Base-by-base conservation (phyloP, 371 early-diverging fungal species). In the Mucor lusitanicus region DNA sequence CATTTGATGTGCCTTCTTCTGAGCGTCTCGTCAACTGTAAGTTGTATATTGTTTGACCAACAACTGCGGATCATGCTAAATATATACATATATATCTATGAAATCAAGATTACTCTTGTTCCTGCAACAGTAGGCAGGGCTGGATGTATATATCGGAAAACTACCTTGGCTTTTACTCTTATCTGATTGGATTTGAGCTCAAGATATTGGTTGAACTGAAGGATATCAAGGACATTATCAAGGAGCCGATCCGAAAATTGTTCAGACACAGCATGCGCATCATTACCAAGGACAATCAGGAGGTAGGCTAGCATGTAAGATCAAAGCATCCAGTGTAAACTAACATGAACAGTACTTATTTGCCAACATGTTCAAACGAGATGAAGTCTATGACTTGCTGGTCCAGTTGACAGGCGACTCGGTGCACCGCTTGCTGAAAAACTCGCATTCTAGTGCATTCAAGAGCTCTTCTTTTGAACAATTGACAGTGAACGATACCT, bases 81-180 rank as follows among this genome's bases (percentile, higher is more conserved):
- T 15, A 30, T 19, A 25, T n/a, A 33, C 37, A 46, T 25, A 37
- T 68, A n/a, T n/a, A n/a, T n/a, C 87, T 85, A 91, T 77, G 94
- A 93, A 76, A 89, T 91, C 17, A 64, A 75, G 66, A 58, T 33
- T 98, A 97, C 79, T 94, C 97, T 21, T 96, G 96, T 64, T 88
- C 93, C 6, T 94, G 91, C 67, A 87, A 92, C 62, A 83, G 85
- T 37, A 86, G 90, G 57, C 97, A 97, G 75, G 97, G 97, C 3
- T 97, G 97, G 96, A 81, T 96, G 85, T 97, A 97, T 72, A 84
- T 97, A 46, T 89, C 90, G 58, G 88, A 92, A 73, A 91, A 94
- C 69, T 91, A 92, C 65, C 72, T 95, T 19, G 92, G 93, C 75
- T 97, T 96, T 70, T 95, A 97, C 73, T 92, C 96, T 30, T 95